phyloP scores from a whole-genome alignment of 2,329 filamentous ascomycete genomes.

The Cryoendolithus antarcticus region DNA sequence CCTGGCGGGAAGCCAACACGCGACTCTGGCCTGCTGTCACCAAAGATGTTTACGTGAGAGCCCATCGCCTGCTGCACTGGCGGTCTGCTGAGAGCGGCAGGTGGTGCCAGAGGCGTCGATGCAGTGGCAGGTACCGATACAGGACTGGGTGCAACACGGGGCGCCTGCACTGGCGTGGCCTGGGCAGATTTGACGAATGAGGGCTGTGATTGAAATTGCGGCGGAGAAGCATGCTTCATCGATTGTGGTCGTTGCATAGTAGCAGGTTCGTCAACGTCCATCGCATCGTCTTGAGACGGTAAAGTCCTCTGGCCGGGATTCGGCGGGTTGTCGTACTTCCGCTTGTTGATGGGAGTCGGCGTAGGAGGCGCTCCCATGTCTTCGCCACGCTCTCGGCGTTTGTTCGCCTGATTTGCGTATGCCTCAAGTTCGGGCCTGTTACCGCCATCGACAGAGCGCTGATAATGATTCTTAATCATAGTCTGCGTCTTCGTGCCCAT shows the following conservation, averaged over 20 bases:
- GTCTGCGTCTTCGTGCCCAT: conserved; percentile 77
- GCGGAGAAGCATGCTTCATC: conserved; percentile 28
- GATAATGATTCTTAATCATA: conserved; percentile 57
- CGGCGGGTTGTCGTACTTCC: conserved; percentile 34
- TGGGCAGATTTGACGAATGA: conserved; percentile 20
- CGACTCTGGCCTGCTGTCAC: conserved; percentile 19
- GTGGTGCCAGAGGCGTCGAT: conserved; percentile 10
- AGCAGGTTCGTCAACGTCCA: conserved; percentile 28
- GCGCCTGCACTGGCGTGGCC: conserved; percentile 17
- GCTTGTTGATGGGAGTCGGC: conserved; percentile 35
- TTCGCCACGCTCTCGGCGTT: conserved; percentile 30
- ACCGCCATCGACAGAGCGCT: conserved; percentile 33
- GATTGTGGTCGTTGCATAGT: conserved; percentile 11
- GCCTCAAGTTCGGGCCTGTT: conserved; percentile 29
- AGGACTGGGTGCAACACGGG: conserved; percentile 17
- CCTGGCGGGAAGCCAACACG: conserved; percentile 11
- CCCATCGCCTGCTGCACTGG: conserved; percentile 17
- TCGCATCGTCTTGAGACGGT: conserved; percentile 30
- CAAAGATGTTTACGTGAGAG: conserved; percentile 19
- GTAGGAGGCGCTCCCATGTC: conserved; percentile 36
- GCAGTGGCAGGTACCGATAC: conserved; percentile 12
- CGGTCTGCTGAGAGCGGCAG: conserved; percentile 18
- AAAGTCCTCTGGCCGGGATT: conserved; percentile 28
- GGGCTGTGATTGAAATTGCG: conserved; percentile 14
- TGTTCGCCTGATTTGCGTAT: conserved; percentile 30